phyloP scores from a whole-genome alignment of 345 rosid species.

The Rhodomyrtus tomentosa region DNA sequence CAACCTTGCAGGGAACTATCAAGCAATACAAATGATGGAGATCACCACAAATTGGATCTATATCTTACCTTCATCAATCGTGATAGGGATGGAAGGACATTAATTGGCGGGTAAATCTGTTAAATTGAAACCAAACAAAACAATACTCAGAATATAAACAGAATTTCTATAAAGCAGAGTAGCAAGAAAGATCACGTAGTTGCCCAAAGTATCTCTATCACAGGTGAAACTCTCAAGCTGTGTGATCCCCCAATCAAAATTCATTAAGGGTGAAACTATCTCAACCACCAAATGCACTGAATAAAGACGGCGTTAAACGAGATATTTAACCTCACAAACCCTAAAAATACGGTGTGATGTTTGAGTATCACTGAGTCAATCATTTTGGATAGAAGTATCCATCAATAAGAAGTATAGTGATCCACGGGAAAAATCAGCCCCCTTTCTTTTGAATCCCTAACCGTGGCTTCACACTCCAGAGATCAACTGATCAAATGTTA shows the following conservation, averaged over 20 bases:
- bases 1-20: neutral
- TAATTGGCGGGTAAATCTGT: constrained; percentile 97
- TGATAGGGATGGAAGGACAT: constrained; percentile 96
- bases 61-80: constrained; percentile 86
- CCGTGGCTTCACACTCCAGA: neutral
- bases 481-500: neutral
- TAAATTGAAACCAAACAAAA: constrained; percentile 1
- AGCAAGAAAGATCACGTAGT: neutral
- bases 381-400: neutral
- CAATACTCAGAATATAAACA: neutral
- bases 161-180: neutral
- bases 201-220: neutral
- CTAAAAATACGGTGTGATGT: neutral
- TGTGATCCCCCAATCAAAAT: neutral
- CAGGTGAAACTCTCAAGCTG: neutral
- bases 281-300: neutral
- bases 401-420: neutral
- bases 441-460: neutral
- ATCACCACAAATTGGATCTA: neutral
- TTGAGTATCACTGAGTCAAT: neutral
- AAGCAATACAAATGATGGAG: neutral
- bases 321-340: neutral
- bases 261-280: neutral
- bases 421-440: neutral
- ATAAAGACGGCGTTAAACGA: neutral